Evolutionary conservation across 2,329 filamentous ascomycete species (phyloP).

Genomic region (Fulvia fulva): DNA sequence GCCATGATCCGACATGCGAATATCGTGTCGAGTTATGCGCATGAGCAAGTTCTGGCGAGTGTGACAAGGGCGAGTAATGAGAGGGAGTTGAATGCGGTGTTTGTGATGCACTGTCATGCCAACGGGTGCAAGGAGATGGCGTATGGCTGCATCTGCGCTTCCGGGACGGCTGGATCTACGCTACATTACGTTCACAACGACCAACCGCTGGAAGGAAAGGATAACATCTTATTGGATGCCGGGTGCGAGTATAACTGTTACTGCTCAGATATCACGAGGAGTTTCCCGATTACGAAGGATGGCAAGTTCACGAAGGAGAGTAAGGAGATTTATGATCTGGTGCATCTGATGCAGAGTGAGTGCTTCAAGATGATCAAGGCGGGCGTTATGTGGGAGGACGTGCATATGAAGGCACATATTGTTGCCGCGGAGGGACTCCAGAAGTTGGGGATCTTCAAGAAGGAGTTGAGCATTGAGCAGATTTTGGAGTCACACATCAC

Average conservation of each 20-base stretch:
- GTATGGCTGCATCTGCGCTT: conserved; percentile 81
- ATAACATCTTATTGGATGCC: conserved; percentile 79
- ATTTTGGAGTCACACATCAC: conserved; percentile 45
- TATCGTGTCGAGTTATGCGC: conserved; percentile 71
- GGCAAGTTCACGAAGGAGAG: conserved; percentile 68
- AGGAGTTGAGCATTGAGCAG: conserved; percentile 35
- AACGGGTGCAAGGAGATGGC: conserved; percentile 77
- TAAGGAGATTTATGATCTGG: conserved; percentile 56
- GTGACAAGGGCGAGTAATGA: conserved; percentile 69
- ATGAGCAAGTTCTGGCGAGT: conserved; percentile 64
- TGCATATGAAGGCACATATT: conserved; percentile 74
- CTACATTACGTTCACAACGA: conserved; percentile 85
- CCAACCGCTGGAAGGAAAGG: conserved; percentile 63
- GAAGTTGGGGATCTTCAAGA: conserved; percentile 64
- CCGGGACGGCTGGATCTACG: conserved; percentile 74
- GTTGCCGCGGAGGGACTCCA: conserved; percentile 78
- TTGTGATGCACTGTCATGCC: conserved; percentile 71
- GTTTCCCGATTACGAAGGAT: conserved; percentile 66
- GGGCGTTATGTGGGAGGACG: conserved; percentile 74
- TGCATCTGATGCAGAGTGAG: conserved; percentile 80
- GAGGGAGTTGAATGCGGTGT: conserved; percentile 75
- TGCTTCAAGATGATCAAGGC: conserved; percentile 69
- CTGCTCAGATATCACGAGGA: conserved; percentile 67
- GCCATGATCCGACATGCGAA: conserved; percentile 78
- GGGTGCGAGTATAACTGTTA: conserved; percentile 56